Evolutionary conservation across 352 stramenopile genomes (phyloP), one percentile per base, ranked within the genome.

Genomic region (Phytophthora colocasiae): DNA sequence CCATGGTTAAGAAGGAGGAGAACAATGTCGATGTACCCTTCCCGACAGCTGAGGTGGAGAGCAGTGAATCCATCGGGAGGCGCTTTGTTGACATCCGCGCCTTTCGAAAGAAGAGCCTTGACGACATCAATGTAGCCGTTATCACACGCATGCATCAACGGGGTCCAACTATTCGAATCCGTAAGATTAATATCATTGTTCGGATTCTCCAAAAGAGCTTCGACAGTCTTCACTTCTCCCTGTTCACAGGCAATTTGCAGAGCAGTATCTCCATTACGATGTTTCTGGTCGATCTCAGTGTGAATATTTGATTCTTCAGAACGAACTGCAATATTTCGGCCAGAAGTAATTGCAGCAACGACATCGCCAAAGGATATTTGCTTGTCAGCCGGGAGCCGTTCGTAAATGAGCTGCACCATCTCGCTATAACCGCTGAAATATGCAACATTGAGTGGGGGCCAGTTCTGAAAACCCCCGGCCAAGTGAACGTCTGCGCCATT

Each of bases 21-120:
- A 10, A 63, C 51, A 15, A 26, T 7, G 10, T 44, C 29, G n/a
- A 55, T 2, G 4, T 31, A n/a, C 2, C 57, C 63, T 19, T 31
- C 24, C 11, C 40, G 24, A 53, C 63, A 58, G 19, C 49, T 44
- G 11, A 47, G 27, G 27, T 59, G 41, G 14, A 71, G 56, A 46
- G 49, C 49, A 22, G 34, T 49, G 11, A 27, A 22, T 43, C 57
- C 63, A 15, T 49, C 47, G 29, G 6, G 7, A 34, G 29, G 29
- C 6, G 29, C 29, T 34, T 34, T 34, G 29, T 34, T 34, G 29
- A 34, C 29, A 7, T 34, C 29, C 6, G 29, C 29, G 8, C 29
- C 6, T 34, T 34, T 34, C 29, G 6, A 34, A 34, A 34, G 29
- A 10, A 34, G 29, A 9, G 29, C 15, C 36, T 41, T 0, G 1